Evolutionary conservation across 371 early-diverging fungal genomes (phyloP).

Genomic region (Actinomortierella ambigua): DNA sequence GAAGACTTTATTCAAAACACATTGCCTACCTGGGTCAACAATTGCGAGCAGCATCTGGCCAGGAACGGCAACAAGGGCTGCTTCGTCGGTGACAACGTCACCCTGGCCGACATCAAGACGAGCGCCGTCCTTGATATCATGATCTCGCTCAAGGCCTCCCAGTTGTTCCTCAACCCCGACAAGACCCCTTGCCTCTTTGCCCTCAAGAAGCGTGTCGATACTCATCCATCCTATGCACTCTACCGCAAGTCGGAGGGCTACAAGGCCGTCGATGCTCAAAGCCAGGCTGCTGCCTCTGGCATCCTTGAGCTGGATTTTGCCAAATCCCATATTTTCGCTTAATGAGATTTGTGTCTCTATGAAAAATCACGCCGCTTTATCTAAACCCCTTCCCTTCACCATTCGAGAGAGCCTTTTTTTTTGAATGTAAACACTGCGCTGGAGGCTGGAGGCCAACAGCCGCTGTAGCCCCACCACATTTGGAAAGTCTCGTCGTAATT

Average conservation of each 20-base stretch:
- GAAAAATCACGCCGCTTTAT: no score
- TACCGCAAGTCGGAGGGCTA: conserved; percentile 17
- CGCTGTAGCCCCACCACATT: no score
- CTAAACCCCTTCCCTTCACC: no score
- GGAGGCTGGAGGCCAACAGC: no score
- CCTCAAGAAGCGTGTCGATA: conserved; percentile 18
- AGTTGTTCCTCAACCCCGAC: conserved; percentile 2
- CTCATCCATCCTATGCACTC: conserved; percentile 4
- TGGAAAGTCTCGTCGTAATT: no score
- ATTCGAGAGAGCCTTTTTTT: no score
- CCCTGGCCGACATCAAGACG: conserved; percentile 16
- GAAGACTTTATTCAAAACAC: conserved; percentile 6
- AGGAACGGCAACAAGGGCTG: conserved; percentile 12
- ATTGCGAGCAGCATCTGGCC: conserved; percentile 11
- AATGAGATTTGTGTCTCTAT: no score
- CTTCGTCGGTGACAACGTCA: conserved; percentile 20
- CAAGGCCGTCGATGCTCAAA: conserved; percentile 11
- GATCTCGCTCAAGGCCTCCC: conserved; percentile 3
- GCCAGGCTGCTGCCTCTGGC: no score
- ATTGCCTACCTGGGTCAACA: conserved; percentile 11
- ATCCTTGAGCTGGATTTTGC: no score
- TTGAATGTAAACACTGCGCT: no score
- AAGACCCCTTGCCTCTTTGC: conserved; percentile 11
- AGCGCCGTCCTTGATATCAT: conserved; percentile 8
- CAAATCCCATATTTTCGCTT: no score